Conservation (phyloP, 306 rosid genomes). For the Castanopsis chinensis region DNA sequence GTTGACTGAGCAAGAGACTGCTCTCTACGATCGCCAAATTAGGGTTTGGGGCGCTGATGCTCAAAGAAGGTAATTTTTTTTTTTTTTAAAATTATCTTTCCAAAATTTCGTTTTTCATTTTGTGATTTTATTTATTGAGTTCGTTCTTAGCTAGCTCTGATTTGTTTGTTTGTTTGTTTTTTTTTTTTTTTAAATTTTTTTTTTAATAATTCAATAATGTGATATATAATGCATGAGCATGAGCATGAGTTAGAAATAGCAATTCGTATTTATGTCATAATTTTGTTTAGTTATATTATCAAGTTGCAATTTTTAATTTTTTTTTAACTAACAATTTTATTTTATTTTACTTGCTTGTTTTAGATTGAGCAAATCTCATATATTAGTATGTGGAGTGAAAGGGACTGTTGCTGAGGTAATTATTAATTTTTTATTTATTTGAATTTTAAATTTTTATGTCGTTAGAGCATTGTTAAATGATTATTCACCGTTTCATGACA, state of each 20-base stretch:
- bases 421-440: not conserved
- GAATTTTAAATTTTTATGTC: not conserved
- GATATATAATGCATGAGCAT: no score
- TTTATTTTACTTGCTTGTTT: constrained; percentile 12
- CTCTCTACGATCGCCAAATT: constrained; percentile 94
- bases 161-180: no score
- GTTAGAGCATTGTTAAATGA: not conserved
- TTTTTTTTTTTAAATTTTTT: no score
- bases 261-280: not conserved
- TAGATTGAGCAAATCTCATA: constrained; percentile 92
- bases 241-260: no score
- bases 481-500: no score
- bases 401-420: constrained; percentile 89
- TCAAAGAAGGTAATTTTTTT: constrained; percentile 64
- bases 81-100: not conserved
- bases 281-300: no score
- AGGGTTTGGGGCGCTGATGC: constrained; percentile 99
- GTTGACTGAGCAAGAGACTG: constrained; percentile 96
- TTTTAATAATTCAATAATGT: no score
- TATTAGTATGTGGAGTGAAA: constrained; percentile 80
- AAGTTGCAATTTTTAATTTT: constrained; percentile 2
- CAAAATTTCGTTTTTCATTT: no score
- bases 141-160: not conserved
- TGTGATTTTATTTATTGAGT: not conserved
- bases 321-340: not conserved